These are phyloP conservation scores for Ophiostoma fasciatum DNA, from an alignment of 2,329 filamentous ascomycete species.

Conservation along the genomic window DNA sequence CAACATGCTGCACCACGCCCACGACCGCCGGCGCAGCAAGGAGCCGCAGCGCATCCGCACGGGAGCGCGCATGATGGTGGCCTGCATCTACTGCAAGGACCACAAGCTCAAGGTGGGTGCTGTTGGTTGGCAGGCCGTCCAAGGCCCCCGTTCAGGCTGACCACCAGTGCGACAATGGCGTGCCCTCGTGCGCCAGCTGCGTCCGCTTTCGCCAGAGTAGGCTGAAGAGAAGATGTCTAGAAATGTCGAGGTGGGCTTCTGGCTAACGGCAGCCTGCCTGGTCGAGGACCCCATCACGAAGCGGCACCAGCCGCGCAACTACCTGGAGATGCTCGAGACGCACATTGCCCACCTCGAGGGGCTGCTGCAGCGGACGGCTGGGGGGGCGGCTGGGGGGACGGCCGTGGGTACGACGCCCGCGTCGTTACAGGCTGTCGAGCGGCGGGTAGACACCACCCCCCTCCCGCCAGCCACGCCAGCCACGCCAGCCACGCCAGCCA, in stretches of 20 bases:
- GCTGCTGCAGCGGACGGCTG: not conserved
- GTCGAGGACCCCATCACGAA: conserved; percentile 17
- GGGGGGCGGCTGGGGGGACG: not conserved
- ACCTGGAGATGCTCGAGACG: conserved; percentile 16
- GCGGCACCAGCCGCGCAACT: conserved; percentile 17
- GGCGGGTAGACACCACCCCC: no score
- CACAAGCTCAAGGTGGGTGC: conserved; percentile 10
- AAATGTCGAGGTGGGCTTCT: not conserved
- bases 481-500: not conserved
- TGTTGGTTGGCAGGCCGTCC: not conserved
- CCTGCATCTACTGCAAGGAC: conserved; percentile 12
- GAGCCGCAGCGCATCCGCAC: conserved; percentile 5
- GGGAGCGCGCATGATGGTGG: conserved; percentile 6
- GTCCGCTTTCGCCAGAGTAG: not conserved
- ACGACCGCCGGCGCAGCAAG: no score
- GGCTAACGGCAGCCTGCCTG: conserved; percentile 8
- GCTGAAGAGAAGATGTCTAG: not conserved
- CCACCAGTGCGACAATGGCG: not conserved
- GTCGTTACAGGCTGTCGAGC: no score
- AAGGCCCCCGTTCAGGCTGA: not conserved
- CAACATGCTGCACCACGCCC: no score
- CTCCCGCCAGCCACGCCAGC: not conserved
- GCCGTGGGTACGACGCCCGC: no score
- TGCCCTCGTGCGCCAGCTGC: not conserved
- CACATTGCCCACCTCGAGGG: conserved; percentile 15